Base-by-base conservation (phyloP, 495 filamentous ascomycete species). In the Lineolata rhizophorae region DNA sequence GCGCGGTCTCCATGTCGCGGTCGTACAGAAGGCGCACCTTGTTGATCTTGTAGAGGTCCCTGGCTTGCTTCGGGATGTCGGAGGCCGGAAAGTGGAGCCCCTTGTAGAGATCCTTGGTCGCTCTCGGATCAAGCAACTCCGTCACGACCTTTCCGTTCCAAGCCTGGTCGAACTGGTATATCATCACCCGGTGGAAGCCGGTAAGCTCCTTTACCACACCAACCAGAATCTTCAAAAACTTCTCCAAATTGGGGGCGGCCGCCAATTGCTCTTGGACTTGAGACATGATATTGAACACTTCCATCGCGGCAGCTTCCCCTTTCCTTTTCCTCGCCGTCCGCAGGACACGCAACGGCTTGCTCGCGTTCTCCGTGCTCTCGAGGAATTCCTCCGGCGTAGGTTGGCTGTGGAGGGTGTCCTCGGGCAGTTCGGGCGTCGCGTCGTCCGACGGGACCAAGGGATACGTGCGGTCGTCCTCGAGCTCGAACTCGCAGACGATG, bases 161-260 rank as follows among this genome's bases (percentile, higher is more conserved):
- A 2, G 58, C 48, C 27, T 67, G 59, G 47, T 95, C 84, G 39
- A 93, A 95, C 43, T 90, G 82, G 50, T 92, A 93, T 11, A 95
- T 64, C 74, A 93, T 76, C 6, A 92, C 76, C 2, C 83, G 76
- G 42, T 92, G 82, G 41, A 94, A 95, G 0, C 84, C 83, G 0
- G 81, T 91, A 18, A 95, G 49, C 38, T 93, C 83, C 45, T 90
- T 82, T 14, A 87, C 57, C 3, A 54, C 70, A n/a, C 78, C 76
- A 1, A 82, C 70, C 20, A 81, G 42, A 22, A 81, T 61, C 41
- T 78, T 77, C 4, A 84, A 51, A 35, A 84, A 77, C 11, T 32
- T 50, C 8, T 76, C 71, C 5, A 87, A 53, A 35, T 62, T 70
- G 18, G 68, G 60, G 5, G 79, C 72, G 5, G 64, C 67, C 14